A percentile compares a stretch with the other conserved stretches of the same genome.
Conservation (phyloP, 176 grass and related monocot genomes). For the Ananas comosus region DNA sequence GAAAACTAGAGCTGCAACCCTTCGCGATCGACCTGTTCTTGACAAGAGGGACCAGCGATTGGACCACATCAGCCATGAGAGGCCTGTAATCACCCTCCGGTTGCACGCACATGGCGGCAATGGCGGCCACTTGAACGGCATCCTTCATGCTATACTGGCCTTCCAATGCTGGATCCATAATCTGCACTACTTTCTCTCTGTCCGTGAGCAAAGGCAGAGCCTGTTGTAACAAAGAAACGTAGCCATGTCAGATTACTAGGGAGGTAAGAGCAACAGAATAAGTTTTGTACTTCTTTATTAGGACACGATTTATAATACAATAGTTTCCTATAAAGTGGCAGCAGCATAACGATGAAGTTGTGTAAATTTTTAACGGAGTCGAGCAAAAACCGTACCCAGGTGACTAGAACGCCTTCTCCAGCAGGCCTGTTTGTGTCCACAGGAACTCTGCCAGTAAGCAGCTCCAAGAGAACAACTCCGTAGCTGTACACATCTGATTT, state of each 20-base stretch:
- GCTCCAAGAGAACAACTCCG: slow-evolving; percentile 86
- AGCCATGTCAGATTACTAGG: slow-evolving; percentile 10
- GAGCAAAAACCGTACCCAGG: slow-evolving; percentile 51
- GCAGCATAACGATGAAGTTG: not conserved
- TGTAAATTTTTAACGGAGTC: not conserved
- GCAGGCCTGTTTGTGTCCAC: slow-evolving; percentile 89
- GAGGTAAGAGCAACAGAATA: too few relatives aligned
- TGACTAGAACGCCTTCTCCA: slow-evolving; percentile 81
- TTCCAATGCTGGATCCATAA: slow-evolving; percentile 91
- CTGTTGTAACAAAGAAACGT: slow-evolving; percentile 33
- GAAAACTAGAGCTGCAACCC: slow-evolving; percentile 30
- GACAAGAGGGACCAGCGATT: slow-evolving; percentile 84
- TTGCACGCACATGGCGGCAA: slow-evolving; percentile 97
- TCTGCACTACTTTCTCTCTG: slow-evolving; percentile 74
- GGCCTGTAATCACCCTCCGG: slow-evolving; percentile 96
- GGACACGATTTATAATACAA: not conserved
- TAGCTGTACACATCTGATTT: slow-evolving; percentile 99
- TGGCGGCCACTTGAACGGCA: slow-evolving; percentile 95
- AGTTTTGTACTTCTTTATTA: not conserved
- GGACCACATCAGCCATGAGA: slow-evolving; percentile 93
- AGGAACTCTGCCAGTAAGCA: slow-evolving; percentile 89
- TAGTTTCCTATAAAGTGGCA: not conserved
- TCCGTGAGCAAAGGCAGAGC: slow-evolving; percentile 80
- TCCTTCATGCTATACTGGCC: slow-evolving; percentile 96
- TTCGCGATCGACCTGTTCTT: slow-evolving; percentile 49